Conservation (phyloP, 257 asterid genomes). For the Fraxinus pennsylvanica region DNA sequence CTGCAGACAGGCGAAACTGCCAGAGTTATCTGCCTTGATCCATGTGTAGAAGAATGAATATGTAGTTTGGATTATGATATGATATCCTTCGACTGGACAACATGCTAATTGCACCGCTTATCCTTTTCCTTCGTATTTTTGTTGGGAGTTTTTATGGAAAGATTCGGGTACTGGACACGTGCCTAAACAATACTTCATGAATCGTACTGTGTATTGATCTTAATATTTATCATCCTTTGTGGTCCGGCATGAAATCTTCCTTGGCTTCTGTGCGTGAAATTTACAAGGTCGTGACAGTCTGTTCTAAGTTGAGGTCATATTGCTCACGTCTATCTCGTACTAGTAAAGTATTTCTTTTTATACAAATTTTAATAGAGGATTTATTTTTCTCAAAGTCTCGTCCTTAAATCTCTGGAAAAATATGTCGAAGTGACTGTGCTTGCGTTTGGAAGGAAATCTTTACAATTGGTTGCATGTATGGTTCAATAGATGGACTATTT, state of each 20-base stretch:
- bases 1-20: not conserved
- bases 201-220: not conserved
- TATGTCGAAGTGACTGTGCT: not conserved
- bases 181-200: not conserved
- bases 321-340: too few species aligned
- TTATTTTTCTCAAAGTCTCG: not conserved
- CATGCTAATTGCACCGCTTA: not conserved
- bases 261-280: not conserved
- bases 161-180: conserved; percentile 2
- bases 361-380: too few species aligned
- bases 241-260: not conserved
- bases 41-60: not conserved
- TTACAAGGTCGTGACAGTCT: not conserved
- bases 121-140: not conserved
- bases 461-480: not conserved
- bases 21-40: not conserved
- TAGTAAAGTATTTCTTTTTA: too few species aligned
- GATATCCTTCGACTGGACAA: not conserved
- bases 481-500: not conserved
- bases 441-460: not conserved
- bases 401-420: not conserved
- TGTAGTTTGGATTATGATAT: conserved; percentile 4
- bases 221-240: not conserved
- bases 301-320: not conserved
- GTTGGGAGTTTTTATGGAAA: not conserved